phyloP scores from a whole-genome alignment of 1,284 basidiomycete genomes.

The Tilletia caries region DNA sequence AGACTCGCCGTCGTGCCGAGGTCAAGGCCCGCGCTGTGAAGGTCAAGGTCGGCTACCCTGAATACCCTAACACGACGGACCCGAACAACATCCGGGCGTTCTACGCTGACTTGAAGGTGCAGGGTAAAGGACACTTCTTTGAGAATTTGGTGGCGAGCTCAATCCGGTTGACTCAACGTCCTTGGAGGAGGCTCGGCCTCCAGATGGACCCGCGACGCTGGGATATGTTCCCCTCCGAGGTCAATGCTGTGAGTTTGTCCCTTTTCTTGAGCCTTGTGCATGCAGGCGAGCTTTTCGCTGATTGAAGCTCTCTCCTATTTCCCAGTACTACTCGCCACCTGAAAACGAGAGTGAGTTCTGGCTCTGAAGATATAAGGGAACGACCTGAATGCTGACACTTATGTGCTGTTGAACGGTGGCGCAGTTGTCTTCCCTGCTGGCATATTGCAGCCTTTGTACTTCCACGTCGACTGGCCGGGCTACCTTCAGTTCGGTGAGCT shows the following conservation, averaged over 20 bases:
- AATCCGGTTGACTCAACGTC: conserved; percentile 63
- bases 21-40: conserved; percentile 79
- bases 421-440: conserved; percentile 87
- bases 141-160: conserved; percentile 70
- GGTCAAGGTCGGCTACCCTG: conserved; percentile 83
- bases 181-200: not conserved
- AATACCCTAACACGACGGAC: conserved; percentile 74
- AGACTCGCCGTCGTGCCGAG: conserved; percentile 75
- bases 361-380: too few relatives aligned
- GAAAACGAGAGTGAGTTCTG: conserved; percentile 59
- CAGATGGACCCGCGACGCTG: conserved; percentile 71
- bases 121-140: conserved; percentile 69
- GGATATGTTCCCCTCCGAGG: conserved; percentile 76
- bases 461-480: conserved; percentile 76
- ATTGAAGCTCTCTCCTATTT: not conserved
- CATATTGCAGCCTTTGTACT: conserved; percentile 89
- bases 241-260: conserved; percentile 41
- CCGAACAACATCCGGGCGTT: conserved; percentile 61
- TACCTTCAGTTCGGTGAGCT: conserved; percentile 77
- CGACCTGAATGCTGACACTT: not conserved
- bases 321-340: conserved; percentile 43
- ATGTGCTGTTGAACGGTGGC: not conserved
- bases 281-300: not conserved
- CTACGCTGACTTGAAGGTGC: conserved; percentile 69
- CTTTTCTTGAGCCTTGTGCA: conserved; percentile 61